Conservation (phyloP, 2,329 filamentous ascomycete genomes). For the Botrytis sinoallii region DNA sequence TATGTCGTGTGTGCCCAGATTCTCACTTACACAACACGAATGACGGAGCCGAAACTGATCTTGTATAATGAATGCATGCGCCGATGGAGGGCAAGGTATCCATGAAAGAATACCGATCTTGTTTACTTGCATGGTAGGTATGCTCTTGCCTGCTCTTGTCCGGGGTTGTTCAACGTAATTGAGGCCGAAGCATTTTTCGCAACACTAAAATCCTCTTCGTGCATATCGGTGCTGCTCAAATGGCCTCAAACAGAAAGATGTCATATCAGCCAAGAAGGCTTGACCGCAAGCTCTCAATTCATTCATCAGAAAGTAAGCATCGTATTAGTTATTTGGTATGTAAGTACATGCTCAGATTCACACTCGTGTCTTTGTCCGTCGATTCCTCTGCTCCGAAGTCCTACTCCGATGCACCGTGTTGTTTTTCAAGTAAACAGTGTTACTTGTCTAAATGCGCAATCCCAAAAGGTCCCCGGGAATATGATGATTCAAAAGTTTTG, state of each 20-base stretch:
- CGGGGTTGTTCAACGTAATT: not conserved
- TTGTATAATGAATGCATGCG: not conserved
- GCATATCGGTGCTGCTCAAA: not conserved
- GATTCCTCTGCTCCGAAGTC: not conserved
- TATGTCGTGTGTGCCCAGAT: not conserved
- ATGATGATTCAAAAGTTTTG: slow-evolving; percentile 13
- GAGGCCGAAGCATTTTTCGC: not conserved
- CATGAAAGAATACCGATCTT: not conserved
- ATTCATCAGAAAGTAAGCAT: slow-evolving; percentile 10
- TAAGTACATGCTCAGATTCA: slow-evolving; percentile 13
- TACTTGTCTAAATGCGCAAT: not conserved
- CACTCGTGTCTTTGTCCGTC: not conserved
- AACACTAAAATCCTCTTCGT: not conserved
- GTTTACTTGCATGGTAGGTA: not conserved
- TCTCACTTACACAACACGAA: not conserved
- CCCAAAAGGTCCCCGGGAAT: not conserved
- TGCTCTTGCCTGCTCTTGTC: not conserved
- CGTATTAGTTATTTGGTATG: slow-evolving; percentile 15
- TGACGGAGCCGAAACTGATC: not conserved
- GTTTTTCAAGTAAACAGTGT: not conserved
- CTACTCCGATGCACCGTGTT: slow-evolving; percentile 1
- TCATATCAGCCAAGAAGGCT: not conserved
- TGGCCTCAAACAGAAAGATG: not conserved
- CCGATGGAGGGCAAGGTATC: not conserved
- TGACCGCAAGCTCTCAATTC: not conserved